Conservation (phyloP, 306 rosid species). For the Chamaecrista fasciculata region DNA sequence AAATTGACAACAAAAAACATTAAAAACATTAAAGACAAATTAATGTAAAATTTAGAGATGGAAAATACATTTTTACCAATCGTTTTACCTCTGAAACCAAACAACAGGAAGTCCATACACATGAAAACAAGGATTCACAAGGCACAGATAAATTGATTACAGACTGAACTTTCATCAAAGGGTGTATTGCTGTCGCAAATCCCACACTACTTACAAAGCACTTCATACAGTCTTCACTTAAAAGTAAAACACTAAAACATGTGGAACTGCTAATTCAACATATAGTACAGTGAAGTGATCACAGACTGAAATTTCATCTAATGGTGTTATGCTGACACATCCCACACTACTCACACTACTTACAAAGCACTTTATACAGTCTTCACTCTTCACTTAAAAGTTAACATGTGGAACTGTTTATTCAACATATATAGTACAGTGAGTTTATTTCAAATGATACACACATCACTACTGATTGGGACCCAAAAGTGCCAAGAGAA, state of each 20-base stretch:
- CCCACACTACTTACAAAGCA: too few species aligned
- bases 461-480: constrained; percentile 31
- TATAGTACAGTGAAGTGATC: too few species aligned
- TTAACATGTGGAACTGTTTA: constrained; percentile 8
- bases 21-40: too few species aligned
- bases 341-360: background rate
- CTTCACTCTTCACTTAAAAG: background rate
- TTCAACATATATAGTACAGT: constrained; percentile 1
- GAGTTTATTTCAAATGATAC: constrained; percentile 15
- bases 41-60: too few species aligned
- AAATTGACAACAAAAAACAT: too few species aligned
- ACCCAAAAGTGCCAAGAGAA: constrained; percentile 72
- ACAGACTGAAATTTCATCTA: too few species aligned
- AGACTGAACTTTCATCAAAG: background rate
- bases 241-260: too few species aligned
- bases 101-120: background rate
- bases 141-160: background rate
- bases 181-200: background rate
- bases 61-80: too few species aligned
- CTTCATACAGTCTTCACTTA: too few species aligned
- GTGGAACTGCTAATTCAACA: too few species aligned
- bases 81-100: too few species aligned
- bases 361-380: background rate
- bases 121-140: background rate
- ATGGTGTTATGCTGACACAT: background rate